phyloP scores from a whole-genome alignment of 306 rosid genomes.

The Cucurbita pepo region DNA sequence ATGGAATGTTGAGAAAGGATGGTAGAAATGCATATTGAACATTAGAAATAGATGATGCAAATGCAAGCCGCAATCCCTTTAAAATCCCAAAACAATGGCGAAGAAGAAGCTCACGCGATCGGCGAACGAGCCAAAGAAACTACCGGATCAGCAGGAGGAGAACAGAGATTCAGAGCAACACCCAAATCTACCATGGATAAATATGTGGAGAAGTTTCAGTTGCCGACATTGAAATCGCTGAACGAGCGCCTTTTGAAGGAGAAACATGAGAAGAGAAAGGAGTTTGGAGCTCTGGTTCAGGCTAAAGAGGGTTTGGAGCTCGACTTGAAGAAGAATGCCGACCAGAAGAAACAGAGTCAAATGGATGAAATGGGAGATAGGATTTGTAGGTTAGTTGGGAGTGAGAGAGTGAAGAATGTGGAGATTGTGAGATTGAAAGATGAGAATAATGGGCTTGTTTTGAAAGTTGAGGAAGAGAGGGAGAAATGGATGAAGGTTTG shows the following conservation, averaged over 20 bases:
- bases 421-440: constrained; percentile 23
- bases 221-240: constrained; percentile 50
- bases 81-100: constrained; percentile 21
- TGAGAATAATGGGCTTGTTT: constrained; percentile 8
- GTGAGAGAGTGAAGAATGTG: constrained; percentile 12
- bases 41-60: too few species aligned
- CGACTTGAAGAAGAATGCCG: constrained; percentile 9
- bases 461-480: constrained; percentile 22
- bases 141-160: constrained; percentile 1
- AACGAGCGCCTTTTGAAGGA: constrained; percentile 48
- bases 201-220: constrained; percentile 30
- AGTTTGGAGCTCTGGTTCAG: constrained; percentile 20
- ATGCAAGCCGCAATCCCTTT: constrained; percentile 6
- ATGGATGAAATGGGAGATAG: constrained; percentile 22
- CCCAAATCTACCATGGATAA: constrained; percentile 17
- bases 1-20: too few species aligned
- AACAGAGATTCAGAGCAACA: neutral
- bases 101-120: constrained; percentile 39
- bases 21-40: too few species aligned
- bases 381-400: constrained; percentile 11
- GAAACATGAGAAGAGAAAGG: constrained; percentile 29
- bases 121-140: constrained; percentile 10
- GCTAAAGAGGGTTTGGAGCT: constrained; percentile 21
- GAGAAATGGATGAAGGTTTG: constrained; percentile 7
- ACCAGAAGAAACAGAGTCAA: constrained; percentile 20